phyloP scores from a whole-genome alignment of 2,329 filamentous ascomycete species.

The Monosporascus sp. region DNA sequence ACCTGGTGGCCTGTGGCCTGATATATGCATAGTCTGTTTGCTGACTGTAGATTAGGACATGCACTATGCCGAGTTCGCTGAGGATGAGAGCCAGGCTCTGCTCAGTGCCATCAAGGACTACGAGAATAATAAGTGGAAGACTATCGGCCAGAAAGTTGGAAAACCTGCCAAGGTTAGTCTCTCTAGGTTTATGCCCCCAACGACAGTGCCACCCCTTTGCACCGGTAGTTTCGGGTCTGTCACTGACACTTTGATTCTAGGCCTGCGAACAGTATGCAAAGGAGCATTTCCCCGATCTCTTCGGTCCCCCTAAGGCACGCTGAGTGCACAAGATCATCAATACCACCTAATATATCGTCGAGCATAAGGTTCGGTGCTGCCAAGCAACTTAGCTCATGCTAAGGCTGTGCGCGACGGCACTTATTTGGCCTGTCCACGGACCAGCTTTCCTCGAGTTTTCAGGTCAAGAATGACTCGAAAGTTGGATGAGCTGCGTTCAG shows the following conservation, averaged over 20 bases:
- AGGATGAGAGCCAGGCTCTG: constrained; percentile 82
- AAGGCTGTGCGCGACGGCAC: neutral
- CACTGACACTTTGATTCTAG: constrained; percentile 33
- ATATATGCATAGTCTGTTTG: constrained; percentile 3
- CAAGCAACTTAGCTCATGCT: neutral
- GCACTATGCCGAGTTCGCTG: constrained; percentile 98
- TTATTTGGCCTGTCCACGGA: too few relatives aligned
- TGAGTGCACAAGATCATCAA: constrained; percentile 2
- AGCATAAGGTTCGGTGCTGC: neutral
- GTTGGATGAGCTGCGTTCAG: too few relatives aligned
- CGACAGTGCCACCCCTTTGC: constrained; percentile 1
- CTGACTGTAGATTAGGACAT: constrained; percentile 64
- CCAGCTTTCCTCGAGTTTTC: too few relatives aligned
- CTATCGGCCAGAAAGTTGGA: constrained; percentile 91
- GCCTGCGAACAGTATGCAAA: constrained; percentile 92
- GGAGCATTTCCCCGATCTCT: constrained; percentile 71
- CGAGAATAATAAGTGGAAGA: constrained; percentile 98
- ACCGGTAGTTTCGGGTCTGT: neutral
- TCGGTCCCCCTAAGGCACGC: constrained; percentile 23
- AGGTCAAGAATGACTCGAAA: too few relatives aligned
- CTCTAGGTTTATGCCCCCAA: constrained; percentile 4
- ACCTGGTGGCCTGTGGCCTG: neutral
- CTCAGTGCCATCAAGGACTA: constrained; percentile 97
- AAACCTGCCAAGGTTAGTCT: constrained; percentile 85
- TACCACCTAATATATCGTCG: neutral